A percentile compares a stretch with the other conserved stretches of the same genome.
These are phyloP conservation scores for Psophocarpus tetragonolobus DNA, from an alignment of 306 rosid species.

Conservation along the genomic window DNA sequence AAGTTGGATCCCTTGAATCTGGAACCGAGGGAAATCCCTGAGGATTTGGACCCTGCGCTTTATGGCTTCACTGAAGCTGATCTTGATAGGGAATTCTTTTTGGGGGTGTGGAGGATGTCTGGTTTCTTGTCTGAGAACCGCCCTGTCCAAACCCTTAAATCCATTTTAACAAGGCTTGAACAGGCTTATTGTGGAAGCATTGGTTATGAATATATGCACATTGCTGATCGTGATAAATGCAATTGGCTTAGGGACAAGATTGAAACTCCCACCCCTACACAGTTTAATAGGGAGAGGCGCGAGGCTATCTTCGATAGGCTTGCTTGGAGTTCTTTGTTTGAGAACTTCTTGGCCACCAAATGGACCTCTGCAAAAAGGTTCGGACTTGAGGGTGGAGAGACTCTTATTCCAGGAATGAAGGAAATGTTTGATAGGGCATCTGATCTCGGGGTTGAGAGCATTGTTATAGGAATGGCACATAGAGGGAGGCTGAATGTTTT, in stretches of 20 bases:
- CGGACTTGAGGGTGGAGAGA: conserved; percentile 95
- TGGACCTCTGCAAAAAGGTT: conserved; percentile 95
- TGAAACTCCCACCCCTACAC: conserved; percentile 77
- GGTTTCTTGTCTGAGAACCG: conserved; percentile 98
- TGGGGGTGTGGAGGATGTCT: conserved; percentile 96
- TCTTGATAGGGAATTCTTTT: conserved; percentile 92
- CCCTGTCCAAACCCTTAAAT: conserved; percentile 88
- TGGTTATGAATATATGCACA: conserved; percentile 97
- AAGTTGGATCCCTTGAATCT: conserved; percentile 78
- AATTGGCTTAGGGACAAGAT: conserved; percentile 93
- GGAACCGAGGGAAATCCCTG: conserved; percentile 67
- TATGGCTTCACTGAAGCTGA: conserved; percentile 94
- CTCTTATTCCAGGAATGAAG: conserved; percentile 95
- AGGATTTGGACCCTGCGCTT: conserved; percentile 81
- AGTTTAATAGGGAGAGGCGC: conserved; percentile 71
- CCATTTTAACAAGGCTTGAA: conserved; percentile 90
- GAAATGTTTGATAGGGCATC: conserved; percentile 92
- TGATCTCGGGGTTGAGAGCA: conserved; percentile 97
- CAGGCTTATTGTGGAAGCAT: conserved; percentile 96
- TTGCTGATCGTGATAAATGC: conserved; percentile 79
- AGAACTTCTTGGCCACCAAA: conserved; percentile 91
- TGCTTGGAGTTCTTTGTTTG: conserved; percentile 89
- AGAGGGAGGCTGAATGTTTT: conserved; percentile 84
- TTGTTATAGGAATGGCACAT: conserved; percentile 95
- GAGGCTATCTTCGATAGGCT: conserved; percentile 91